Evolutionary conservation across 495 filamentous ascomycete genomes (phyloP), one percentile per base, ranked within the genome.

Genomic region (Penicillium samsonianum): DNA sequence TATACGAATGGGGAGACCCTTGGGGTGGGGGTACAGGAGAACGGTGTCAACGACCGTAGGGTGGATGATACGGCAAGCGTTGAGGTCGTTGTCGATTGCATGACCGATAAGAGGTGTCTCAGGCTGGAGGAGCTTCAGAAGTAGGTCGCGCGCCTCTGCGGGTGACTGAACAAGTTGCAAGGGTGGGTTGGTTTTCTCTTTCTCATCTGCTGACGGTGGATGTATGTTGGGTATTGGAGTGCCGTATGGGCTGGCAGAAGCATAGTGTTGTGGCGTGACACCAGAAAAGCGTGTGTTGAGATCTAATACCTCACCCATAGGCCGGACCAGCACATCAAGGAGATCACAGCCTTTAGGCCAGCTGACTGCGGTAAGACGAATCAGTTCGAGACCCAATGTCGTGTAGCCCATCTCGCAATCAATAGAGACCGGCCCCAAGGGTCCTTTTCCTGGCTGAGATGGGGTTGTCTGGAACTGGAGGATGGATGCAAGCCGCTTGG

Each of bases 361-460:
- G 56, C 88, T 85, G 30, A 89, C 84, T 9, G 88, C 91, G 0
- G 94, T 96, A 20, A 99, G 67, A 17, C 94, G 89, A 44, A 98
- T 85, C 14, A 99, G 78, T 66, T 99, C 94, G 54, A 97, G 67
- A 0, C 94, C 94, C 35, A 86, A 61, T 2, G 87, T 87, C 0
- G 94, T 98, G 67, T 94, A 99, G 9, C 90, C 89, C 94, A 99
- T 99, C 65, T 99, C 94, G 67, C 95, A 96, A 69, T 99, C 94
- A 61, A 99, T 87, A 63, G 84, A 87, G 14, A 98, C 83, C 3
- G 85, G 84, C 42, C 56, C 70, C 50, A 65, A 65, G 14, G 62
- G 58, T 30, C 49, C 67, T 50, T 63, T 71, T 5, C 75, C 63
- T 10, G 76, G 72, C 47, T 90, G 87, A 16, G 67, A 57, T 0